Base-by-base conservation (phyloP, 306 rosid genomes). In the Vigna reflexopilosa region DNA sequence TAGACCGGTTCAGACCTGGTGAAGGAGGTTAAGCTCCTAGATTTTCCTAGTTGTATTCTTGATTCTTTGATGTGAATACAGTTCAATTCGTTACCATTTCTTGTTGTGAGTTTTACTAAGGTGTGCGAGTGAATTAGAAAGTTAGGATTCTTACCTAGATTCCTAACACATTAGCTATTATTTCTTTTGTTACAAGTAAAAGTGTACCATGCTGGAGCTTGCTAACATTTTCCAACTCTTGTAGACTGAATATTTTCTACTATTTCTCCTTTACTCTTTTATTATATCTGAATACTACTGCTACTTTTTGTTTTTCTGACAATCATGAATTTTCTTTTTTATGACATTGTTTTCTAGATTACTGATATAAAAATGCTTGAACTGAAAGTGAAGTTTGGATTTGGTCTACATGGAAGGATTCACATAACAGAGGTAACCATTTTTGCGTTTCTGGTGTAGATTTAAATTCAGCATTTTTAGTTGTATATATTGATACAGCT, bases 351-450 rank as follows among this genome's bases (percentile, higher is more conserved):
- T 79, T 61, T 80, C 79, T 82, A 94, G 99, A 86, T 95, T 78
- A 93, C 93, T 70, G 99, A 87, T 80, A 84, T 95, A 80, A 91
- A 81, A 75, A 76, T 89, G 49, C 91, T 95, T 78, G 97, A 87
- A 72, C 86, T 95, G 79, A 91, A 93, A 69, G 44, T 95, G 81
- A 93, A 93, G 87, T 95, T 95, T 83, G 99, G 98, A 70, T 65
- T 78, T 70, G 90, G 96, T 64, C 81, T 87, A 70, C 89, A 68
- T 67, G 99, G 98, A 19, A 82, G 97, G 78, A 86, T 95, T 85
- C 99, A 87, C 77, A 85, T 95, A 72, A 88, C 97, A 32, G 99
- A 93, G 97, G 99, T 93, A 79, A 59, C 17, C 66, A 52, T 63
- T 30, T 40, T 36, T 47, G 12, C 57, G 45, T 76, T 69, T 64